These are phyloP conservation scores for Aureobasidium lini DNA, from an alignment of 2,329 filamentous ascomycete genomes.

Conservation along the genomic window DNA sequence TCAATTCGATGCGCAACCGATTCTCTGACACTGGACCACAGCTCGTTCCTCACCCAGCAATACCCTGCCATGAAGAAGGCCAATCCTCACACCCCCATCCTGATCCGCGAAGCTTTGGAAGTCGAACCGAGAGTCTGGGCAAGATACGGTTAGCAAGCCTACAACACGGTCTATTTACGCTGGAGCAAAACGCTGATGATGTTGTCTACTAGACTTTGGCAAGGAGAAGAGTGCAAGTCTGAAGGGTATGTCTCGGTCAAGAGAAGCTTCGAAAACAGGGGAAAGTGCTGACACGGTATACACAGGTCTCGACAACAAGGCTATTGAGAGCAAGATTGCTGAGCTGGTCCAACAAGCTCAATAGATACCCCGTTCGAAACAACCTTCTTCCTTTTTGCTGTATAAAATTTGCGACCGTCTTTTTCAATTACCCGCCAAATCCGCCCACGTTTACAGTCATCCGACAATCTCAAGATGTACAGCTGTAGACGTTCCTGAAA, in stretches of 20 bases:
- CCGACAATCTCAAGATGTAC: neutral
- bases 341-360: slow-evolving; percentile 47
- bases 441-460: neutral
- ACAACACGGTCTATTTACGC: neutral
- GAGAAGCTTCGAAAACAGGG: neutral
- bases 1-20: neutral
- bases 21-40: slow-evolving; percentile 31
- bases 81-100: slow-evolving; percentile 88
- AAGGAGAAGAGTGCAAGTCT: slow-evolving; percentile 60
- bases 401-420: neutral
- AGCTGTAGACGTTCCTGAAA: neutral
- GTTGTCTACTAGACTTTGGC: slow-evolving; percentile 48
- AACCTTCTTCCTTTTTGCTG: neutral
- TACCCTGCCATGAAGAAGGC: slow-evolving; percentile 99
- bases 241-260: slow-evolving; percentile 40
- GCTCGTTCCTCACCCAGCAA: slow-evolving; percentile 79
- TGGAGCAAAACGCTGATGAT: neutral
- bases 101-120: slow-evolving; percentile 85
- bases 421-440: too few species aligned
- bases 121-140: slow-evolving; percentile 82
- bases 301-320: slow-evolving; percentile 58
- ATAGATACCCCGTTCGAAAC: neutral
- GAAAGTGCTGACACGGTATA: slow-evolving; percentile 13
- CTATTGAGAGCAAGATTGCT: slow-evolving; percentile 62
- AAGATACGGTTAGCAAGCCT: slow-evolving; percentile 65